Base-by-base conservation (phyloP, 2,329 filamentous ascomycete genomes). In the Gliomastix tumulicola region DNA sequence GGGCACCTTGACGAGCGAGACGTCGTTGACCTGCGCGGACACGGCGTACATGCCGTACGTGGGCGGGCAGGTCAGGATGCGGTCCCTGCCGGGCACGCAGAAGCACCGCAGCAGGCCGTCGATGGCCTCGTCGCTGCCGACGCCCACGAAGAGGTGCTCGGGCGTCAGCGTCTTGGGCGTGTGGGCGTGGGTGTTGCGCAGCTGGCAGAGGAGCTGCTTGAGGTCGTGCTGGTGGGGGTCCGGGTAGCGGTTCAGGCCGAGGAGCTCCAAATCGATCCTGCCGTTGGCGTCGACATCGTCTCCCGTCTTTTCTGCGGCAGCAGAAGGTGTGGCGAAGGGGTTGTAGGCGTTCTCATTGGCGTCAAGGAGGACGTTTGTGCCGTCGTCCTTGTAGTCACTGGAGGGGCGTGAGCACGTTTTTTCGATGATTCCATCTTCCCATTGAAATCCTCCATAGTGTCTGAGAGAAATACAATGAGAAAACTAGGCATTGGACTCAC, bases 41-140 rank as follows among this genome's bases (percentile, higher is more conserved):
- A 98, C 92, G 32, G 79, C 71, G 68, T 98, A 98, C 92, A 98
- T 98, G 64, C 92, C 92, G 59, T 98, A 98, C 1, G 92, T 98
- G 2, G 92, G 92, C 15, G 92, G 92, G 55, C 90, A 97, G 30
- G 88, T 90, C 23, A 98, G 75, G 55, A 98, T 94, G 55, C 85
- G 88, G 63, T 98, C 92, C 46, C 73, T 74, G 32, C 83, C 87
- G 1, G 92, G 92, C 3, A 79, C 68, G 64, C 92, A 98, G 68
- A 98, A 98, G 62, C 86, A 92, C 36, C 92, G 83, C 41, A 98
- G 74, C 28, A 98, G 75, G 6, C 87, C 88, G 63, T 98, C 92
- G 56, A 98, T 95, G 44, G 88, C 90, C 71, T 98, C 92, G 59
- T 98, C 92, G 42, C 86, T 94, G 44, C 92, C 92, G 30, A 97